Percentiles rank a stretch among this genome's conserved stretches.
Evolutionary conservation across 805 yeast species (phyloP).

Genomic region (Metschnikowia rubicola): DNA sequence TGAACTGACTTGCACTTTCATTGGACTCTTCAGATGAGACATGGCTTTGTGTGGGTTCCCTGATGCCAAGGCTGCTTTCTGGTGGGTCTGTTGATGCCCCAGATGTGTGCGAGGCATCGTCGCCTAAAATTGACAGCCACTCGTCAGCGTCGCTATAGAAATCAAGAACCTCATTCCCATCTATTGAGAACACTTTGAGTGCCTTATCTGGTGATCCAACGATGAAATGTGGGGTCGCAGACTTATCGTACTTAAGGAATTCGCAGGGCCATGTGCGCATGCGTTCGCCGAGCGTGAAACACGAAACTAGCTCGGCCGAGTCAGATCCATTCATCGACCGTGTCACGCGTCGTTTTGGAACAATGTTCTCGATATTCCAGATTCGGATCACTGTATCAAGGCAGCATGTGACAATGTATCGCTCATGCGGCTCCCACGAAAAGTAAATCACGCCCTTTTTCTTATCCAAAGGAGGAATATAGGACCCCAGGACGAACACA

Average conservation of each 20-base stretch:
- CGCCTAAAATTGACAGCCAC: conserved; percentile 18
- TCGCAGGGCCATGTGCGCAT: conserved; percentile 52
- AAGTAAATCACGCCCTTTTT: conserved; percentile 49
- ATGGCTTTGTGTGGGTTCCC: background rate
- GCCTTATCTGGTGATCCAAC: conserved; percentile 77
- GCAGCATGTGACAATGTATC: conserved; percentile 64
- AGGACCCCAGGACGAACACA: conserved; percentile 25
- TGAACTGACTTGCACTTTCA: conserved; percentile 23
- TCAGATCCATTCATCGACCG: conserved; percentile 23
- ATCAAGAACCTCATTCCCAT: conserved; percentile 41
- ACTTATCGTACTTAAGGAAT: conserved; percentile 50
- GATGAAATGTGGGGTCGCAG: conserved; percentile 45
- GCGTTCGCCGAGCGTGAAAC: conserved; percentile 39
- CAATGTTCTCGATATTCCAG: conserved; percentile 54
- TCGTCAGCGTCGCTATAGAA: conserved; percentile 36
- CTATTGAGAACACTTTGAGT: conserved; percentile 36
- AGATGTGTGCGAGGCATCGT: conserved; percentile 1
- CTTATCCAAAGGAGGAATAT: conserved; percentile 24
- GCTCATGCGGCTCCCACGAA: conserved; percentile 74
- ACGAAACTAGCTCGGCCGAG: conserved; percentile 21
- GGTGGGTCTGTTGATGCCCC: conserved; percentile 4
- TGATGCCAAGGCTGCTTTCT: background rate
- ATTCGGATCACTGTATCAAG: conserved; percentile 67
- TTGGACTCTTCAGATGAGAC: conserved; percentile 1
- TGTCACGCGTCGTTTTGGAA: conserved; percentile 22